phyloP scores from a whole-genome alignment of 2,329 filamentous ascomycete species.

The Podosphaera leucotricha region DNA sequence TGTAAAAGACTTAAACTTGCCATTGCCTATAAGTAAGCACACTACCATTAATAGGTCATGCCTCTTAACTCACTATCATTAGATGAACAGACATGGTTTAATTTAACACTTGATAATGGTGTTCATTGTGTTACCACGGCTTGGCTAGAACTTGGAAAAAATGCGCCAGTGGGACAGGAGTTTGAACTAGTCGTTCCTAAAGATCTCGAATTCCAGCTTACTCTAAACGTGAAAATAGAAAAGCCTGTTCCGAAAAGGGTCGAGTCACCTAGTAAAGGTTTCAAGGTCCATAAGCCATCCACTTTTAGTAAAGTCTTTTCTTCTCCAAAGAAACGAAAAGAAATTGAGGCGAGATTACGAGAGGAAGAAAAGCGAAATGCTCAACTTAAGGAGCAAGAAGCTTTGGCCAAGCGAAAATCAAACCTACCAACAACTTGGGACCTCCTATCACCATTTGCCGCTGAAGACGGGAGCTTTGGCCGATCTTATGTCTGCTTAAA shows the following conservation, averaged over 20 bases:
- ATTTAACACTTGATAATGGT: constrained; percentile 91
- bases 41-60: constrained; percentile 6
- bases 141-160: constrained; percentile 78
- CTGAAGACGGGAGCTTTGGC: constrained; percentile 80
- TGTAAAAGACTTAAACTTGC: constrained; percentile 83
- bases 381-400: constrained; percentile 35
- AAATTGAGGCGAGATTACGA: constrained; percentile 63
- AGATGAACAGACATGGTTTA: constrained; percentile 87
- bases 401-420: constrained; percentile 36
- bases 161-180: constrained; percentile 87
- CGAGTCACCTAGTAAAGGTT: constrained; percentile 36
- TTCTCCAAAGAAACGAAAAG: constrained; percentile 90
- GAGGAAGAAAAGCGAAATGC: constrained; percentile 59
- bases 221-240: constrained; percentile 81
- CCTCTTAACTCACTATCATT: background rate
- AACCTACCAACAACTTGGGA: constrained; percentile 59
- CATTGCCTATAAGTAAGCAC: constrained; percentile 62
- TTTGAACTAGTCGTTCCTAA: constrained; percentile 95
- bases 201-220: constrained; percentile 96
- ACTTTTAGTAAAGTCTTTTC: constrained; percentile 82
- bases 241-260: constrained; percentile 42
- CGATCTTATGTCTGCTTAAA: constrained; percentile 84
- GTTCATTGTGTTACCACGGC: constrained; percentile 93
- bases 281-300: constrained; percentile 51
- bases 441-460: constrained; percentile 63